Percentiles rank a stretch among this genome's conserved stretches.
phyloP scores from a whole-genome alignment of 2,329 filamentous ascomycete species.

The Hypoxylon sp. region DNA sequence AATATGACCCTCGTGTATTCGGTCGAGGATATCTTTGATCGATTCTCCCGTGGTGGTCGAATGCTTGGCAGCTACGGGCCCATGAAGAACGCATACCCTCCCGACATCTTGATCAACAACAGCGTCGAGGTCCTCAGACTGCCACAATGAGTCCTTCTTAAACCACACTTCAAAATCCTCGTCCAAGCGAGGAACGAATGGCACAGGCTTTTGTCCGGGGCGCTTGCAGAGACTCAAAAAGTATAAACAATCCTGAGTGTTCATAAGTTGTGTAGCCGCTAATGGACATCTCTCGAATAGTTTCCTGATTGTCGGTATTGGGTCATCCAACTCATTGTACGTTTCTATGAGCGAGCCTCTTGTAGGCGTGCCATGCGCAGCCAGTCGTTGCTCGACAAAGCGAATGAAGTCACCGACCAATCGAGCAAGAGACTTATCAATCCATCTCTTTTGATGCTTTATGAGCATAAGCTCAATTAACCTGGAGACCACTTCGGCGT shows the following conservation, averaged over 20 bases:
- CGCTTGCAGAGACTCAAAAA: slow-evolving; percentile 46
- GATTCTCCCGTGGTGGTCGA: slow-evolving; percentile 39
- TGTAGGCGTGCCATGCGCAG: background rate
- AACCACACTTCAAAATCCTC: slow-evolving; percentile 50
- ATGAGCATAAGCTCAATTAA: slow-evolving; percentile 56
- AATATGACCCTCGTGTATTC: slow-evolving; percentile 33
- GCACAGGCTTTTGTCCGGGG: slow-evolving; percentile 47
- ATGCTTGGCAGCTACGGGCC: slow-evolving; percentile 46
- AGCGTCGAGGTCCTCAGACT: slow-evolving; percentile 49
- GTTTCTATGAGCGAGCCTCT: slow-evolving; percentile 4
- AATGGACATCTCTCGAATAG: slow-evolving; percentile 23
- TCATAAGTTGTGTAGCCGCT: slow-evolving; percentile 31
- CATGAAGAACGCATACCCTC: slow-evolving; percentile 48
- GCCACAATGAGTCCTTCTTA: slow-evolving; percentile 53
- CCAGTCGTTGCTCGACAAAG: slow-evolving; percentile 37
- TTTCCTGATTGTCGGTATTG: slow-evolving; percentile 12
- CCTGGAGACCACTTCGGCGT: slow-evolving; percentile 54
- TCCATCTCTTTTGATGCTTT: slow-evolving; percentile 50
- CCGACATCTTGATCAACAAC: slow-evolving; percentile 47
- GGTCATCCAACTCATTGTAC: slow-evolving; percentile 20
- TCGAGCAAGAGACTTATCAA: slow-evolving; percentile 46
- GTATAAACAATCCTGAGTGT: slow-evolving; percentile 38
- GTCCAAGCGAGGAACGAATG: slow-evolving; percentile 48
- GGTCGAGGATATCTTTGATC: slow-evolving; percentile 43
- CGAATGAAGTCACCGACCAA: slow-evolving; percentile 40